Evolutionary conservation across 208 protist genomes (phyloP).

Genomic region (Wallacemonas collosoma): DNA sequence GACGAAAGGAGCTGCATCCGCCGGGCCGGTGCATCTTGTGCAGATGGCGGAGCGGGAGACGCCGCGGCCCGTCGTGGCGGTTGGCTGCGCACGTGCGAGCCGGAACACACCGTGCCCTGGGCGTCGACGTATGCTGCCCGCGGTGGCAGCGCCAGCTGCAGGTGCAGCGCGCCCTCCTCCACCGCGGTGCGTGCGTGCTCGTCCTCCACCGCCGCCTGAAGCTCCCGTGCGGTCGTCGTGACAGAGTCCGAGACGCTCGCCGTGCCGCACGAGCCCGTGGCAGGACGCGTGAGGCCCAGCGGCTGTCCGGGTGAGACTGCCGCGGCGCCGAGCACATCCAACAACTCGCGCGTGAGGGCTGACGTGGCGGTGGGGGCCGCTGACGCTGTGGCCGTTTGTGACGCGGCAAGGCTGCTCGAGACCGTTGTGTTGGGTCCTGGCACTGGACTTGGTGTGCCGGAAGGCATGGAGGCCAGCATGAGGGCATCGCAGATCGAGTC

Average conservation of each 20-base stretch:
- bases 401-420: not conserved
- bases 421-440: not conserved
- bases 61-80: too few relatives aligned
- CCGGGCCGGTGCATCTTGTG: too few relatives aligned
- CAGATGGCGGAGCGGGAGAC: too few relatives aligned
- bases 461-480: not conserved
- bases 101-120: not conserved
- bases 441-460: not conserved
- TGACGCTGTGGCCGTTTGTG: not conserved
- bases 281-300: not conserved
- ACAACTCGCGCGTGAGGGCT: conserved; percentile 9
- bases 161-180: not conserved
- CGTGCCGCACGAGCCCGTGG: not conserved
- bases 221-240: not conserved
- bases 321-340: not conserved
- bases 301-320: not conserved
- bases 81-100: too few relatives aligned
- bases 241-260: not conserved
- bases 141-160: not conserved
- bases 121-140: not conserved
- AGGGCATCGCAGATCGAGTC: conserved; percentile 18
- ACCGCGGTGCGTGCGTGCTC: not conserved
- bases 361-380: not conserved
- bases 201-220: not conserved
- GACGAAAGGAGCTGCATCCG: not conserved